Base-by-base conservation (phyloP, 2,329 filamentous ascomycete species). In the Colletotrichum coccodes region DNA sequence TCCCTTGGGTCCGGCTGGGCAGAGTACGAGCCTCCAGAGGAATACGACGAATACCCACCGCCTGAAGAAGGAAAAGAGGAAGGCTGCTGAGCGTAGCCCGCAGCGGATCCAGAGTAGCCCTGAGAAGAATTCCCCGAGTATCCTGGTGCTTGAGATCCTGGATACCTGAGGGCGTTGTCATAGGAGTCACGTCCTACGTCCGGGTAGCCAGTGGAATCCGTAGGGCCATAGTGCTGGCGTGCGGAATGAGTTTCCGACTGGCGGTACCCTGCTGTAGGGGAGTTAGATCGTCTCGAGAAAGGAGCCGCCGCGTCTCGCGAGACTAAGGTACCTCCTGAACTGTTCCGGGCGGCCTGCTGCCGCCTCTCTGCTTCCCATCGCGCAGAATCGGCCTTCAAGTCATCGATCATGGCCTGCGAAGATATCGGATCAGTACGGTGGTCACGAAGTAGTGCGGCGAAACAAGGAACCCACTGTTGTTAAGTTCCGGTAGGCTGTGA, bases 401-500 rank as follows among this genome's bases (percentile, higher is more conserved):
- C 87, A 76, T 88, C 86, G 60, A 90, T 90, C 87, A 90, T 90
- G 66, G 87, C 87, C 87, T 90, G 72, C n/a, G 42, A 23, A 32
- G 12, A 30, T n/a, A 11, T 68, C 8, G 30, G 11, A 38, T 70
- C 58, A 70, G 57, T 28, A 46, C 18, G 23, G 11, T 14, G 14
- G 30, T 21, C 11, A 38, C 16, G 21, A 30, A 46, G 44, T 44
- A 28, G 28, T 36, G 30, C 23, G 44, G n/a, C 36, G 36, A 28
- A 8, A 18, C 36, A 23, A 42, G 32, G 7, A 52, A 82, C 90
- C 83, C 86, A 94, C 92, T 76, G 91, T 90, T 74, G 92, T 94
- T 76, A 94, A 81, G 77, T 94, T 93, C 71, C 92, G 88, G 80
- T 94, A 94, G 71, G 91, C 92, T 56, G 90, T 93, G 78, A 94